phyloP scores from a whole-genome alignment of 1,284 basidiomycete genomes.

The Mycocalia duriaeana region DNA sequence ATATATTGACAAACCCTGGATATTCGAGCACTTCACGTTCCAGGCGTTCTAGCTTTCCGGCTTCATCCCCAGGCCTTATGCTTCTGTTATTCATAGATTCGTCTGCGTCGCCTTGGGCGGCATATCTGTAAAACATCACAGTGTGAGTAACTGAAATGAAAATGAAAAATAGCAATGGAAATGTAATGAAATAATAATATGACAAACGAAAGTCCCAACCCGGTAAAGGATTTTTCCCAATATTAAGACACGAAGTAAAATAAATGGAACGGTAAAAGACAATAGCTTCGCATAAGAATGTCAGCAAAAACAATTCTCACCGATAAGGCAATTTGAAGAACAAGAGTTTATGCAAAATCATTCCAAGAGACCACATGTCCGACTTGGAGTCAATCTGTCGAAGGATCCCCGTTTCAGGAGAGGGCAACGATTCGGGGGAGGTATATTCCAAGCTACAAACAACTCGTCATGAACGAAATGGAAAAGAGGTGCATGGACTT shows the following conservation, averaged over 20 bases:
- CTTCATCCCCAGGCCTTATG: slow-evolving; percentile 37
- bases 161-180: not conserved
- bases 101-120: slow-evolving; percentile 44
- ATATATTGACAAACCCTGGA: slow-evolving; percentile 49
- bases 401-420: slow-evolving; percentile 60
- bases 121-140: slow-evolving; percentile 35
- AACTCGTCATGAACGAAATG: slow-evolving; percentile 6
- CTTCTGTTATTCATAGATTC: slow-evolving; percentile 19
- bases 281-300: too few relatives aligned
- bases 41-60: slow-evolving; percentile 57
- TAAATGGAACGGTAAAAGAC: too few relatives aligned
- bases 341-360: slow-evolving; percentile 88
- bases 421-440: slow-evolving; percentile 82
- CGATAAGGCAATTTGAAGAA: slow-evolving; percentile 82
- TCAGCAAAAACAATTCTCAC: slow-evolving; percentile 12
- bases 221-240: not conserved
- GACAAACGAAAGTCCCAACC: not conserved
- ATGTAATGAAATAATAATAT: too few relatives aligned
- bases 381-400: slow-evolving; percentile 80
- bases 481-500: slow-evolving; percentile 34
- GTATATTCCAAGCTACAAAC: slow-evolving; percentile 70
- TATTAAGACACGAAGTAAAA: too few relatives aligned
- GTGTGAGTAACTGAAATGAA: not conserved
- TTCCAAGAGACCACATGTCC: slow-evolving; percentile 87
- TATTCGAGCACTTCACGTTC: slow-evolving; percentile 75